Conservation (phyloP, 345 rosid species). For the Populus tremula region DNA sequence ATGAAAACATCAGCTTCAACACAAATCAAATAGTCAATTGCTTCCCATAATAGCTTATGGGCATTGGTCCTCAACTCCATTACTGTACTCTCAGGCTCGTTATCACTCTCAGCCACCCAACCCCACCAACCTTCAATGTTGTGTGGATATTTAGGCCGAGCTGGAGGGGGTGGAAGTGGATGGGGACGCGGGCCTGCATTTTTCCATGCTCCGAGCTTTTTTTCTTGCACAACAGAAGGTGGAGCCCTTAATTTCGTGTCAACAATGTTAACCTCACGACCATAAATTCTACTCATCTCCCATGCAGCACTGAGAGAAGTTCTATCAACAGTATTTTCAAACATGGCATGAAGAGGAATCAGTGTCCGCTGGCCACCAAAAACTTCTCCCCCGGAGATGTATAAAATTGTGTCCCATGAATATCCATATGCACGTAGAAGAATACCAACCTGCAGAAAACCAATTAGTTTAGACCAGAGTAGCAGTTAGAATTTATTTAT, state of each 20-base stretch:
- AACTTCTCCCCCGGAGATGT: constrained; percentile 91
- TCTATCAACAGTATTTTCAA: constrained; percentile 84
- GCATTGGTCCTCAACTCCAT: constrained; percentile 95
- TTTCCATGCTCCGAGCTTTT: constrained; percentile 59
- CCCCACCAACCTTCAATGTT: constrained; percentile 99
- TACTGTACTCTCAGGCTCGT: constrained; percentile 95
- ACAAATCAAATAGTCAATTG: constrained; percentile 74
- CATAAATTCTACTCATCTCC: constrained; percentile 87
- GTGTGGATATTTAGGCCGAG: constrained; percentile 77
- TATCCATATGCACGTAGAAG: constrained; percentile 95
- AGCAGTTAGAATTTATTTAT: background rate
- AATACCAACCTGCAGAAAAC: constrained; percentile 69
- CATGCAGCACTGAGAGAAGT: constrained; percentile 80
- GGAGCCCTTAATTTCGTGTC: constrained; percentile 40
- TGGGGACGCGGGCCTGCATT: constrained; percentile 79
- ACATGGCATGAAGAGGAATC: constrained; percentile 86
- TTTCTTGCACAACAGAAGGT: constrained; percentile 53
- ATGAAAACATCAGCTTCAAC: constrained; percentile 93
- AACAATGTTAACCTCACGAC: constrained; percentile 67
- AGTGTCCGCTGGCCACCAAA: constrained; percentile 92
- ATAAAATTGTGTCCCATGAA: constrained; percentile 78
- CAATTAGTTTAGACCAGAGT: background rate
- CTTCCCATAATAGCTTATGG: constrained; percentile 94
- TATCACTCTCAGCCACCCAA: constrained; percentile 99
- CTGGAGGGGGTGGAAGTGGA: constrained; percentile 95